Evolutionary conservation across 2,329 filamentous ascomycete species (phyloP).

Genomic region (Neofusicoccum sp.): DNA sequence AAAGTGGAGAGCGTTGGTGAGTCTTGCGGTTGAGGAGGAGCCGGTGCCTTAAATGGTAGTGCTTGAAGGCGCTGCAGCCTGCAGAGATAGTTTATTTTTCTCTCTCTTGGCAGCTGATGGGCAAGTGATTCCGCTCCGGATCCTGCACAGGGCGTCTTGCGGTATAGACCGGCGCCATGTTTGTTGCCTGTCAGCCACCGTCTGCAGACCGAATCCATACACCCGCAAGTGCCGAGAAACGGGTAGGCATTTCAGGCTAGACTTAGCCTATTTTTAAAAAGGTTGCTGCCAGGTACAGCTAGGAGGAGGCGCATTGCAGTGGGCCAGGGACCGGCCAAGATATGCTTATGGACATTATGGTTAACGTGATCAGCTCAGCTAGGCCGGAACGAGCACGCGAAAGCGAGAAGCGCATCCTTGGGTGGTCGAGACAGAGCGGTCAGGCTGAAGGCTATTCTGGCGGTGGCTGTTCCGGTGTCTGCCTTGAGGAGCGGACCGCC

Average conservation of each 20-base stretch:
- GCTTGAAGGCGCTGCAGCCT: background rate
- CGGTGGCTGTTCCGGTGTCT: background rate
- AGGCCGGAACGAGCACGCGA: background rate
- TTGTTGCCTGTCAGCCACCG: conserved; percentile 3
- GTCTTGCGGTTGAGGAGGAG: background rate
- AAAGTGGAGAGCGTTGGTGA: background rate
- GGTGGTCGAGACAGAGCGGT: conserved; percentile 1
- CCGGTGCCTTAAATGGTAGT: background rate
- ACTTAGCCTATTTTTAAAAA: background rate
- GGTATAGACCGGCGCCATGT: background rate
- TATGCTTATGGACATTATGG: conserved; percentile 11
- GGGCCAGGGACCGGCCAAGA: background rate
- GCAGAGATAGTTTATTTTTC: no score
- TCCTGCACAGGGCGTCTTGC: background rate
- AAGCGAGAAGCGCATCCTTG: background rate
- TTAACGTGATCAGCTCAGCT: conserved; percentile 3
- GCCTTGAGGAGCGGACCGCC: no score
- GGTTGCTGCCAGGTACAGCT: background rate
- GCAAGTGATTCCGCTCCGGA: background rate
- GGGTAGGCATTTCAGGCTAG: background rate
- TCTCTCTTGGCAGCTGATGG: conserved; percentile 10
- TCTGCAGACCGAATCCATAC: background rate
- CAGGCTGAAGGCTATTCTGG: background rate
- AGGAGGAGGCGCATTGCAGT: no score
- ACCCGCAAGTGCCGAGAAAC: background rate